A percentile compares a stretch with the other conserved stretches of the same genome.
Conservation (phyloP, 176 grass and related monocot species). For the Ensete ventricosum region DNA sequence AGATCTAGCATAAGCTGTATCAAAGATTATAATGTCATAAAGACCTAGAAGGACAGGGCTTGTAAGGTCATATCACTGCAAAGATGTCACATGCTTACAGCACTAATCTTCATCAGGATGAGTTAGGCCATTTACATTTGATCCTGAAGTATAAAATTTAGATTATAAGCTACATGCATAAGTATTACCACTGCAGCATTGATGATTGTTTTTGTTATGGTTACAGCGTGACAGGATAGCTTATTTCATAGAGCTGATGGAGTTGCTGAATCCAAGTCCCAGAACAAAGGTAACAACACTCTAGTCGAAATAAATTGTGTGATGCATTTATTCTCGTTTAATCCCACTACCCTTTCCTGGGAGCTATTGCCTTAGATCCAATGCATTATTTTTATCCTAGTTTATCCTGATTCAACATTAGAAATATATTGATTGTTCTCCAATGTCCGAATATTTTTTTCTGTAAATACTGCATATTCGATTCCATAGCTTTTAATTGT, state of each 20-base stretch:
- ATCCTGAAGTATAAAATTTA: neutral
- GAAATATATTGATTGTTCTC: no score
- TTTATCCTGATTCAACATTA: no score
- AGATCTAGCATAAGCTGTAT: neutral
- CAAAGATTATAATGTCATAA: neutral
- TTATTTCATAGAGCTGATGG: constrained; percentile 91
- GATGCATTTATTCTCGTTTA: neutral
- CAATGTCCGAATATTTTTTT: no score
- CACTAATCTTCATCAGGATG: neutral
- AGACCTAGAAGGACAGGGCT: neutral
- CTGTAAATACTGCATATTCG: no score
- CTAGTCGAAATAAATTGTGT: neutral
- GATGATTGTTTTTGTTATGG: constrained; percentile 23
- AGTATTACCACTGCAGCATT: constrained; percentile 4
- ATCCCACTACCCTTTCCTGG: no score
- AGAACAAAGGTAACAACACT: constrained; percentile 43
- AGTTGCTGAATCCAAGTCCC: constrained; percentile 62
- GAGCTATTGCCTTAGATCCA: no score
- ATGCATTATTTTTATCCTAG: no score
- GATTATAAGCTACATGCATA: no score
- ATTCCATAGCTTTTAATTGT: no score
- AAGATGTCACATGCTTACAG: neutral
- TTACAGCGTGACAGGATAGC: constrained; percentile 67
- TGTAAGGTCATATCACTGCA: neutral
- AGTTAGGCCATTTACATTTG: neutral